Base-by-base conservation (phyloP, 441 rosid species). In the Populus hybrid region DNA sequence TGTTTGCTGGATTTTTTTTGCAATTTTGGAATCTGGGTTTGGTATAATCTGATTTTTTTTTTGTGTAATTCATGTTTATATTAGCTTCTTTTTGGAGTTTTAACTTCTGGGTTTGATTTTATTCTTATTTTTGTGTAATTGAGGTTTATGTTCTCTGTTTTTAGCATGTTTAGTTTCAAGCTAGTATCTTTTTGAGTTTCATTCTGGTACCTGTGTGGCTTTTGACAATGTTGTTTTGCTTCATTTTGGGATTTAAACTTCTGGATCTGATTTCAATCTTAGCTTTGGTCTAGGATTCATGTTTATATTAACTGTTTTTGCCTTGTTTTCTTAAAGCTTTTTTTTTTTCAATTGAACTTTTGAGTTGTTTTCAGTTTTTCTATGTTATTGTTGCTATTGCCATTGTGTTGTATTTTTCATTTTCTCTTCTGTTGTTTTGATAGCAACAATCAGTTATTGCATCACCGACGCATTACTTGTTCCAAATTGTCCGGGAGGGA, bases 391-490 rank as follows among this genome's bases (percentile, higher is more conserved):
- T 31, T 18, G 61, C 24, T 42, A 29, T 23, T 38, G 9, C 33
- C 29, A 21, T 24, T 53, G 26, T 11, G 59, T 35, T 75, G 35
- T 65, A 21, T n/a, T 50, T 3, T 50, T 29, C 29, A 63, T 14
- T 42, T 75, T n/a, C 9, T 64, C 42, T 64, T 35, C 11, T 18
- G 77, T 74, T 73, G 76, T 68, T 40, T 75, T 68, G 70, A 75
- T 82, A 93, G 99, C 86, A 89, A 78, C 87, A 83, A 78, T 87
- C 94, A 0, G 98, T 93, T 80, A 93, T 96, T 86, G 97, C 98
- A 87, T 94, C 98, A 53, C 98, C 99, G 23, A 96, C 98, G 1
- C 98, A 96, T 85, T 96, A 94, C 82, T 83, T 92, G 74, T 96
- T 95, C 83, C 99, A 95, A 91, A 76, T 94, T 61, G 87, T 92